These are phyloP conservation scores for Magnolia sinica DNA, from an alignment of 164 flowering plant species.

Conservation along the genomic window DNA sequence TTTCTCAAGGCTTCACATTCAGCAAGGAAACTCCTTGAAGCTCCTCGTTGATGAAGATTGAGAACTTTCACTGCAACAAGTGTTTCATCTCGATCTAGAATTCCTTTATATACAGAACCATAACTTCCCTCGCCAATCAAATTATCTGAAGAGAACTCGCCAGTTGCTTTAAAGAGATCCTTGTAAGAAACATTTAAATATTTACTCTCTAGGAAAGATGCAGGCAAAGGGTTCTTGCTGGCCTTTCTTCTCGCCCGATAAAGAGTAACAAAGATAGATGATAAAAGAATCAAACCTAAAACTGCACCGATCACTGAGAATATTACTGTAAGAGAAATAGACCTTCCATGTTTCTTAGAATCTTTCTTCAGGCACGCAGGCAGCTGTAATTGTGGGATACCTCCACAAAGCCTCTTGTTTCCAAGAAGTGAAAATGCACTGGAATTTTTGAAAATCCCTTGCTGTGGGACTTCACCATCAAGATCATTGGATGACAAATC, in stretches of 20 bases:
- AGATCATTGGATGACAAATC: conserved; percentile 30
- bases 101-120: conserved; percentile 33
- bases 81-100: background rate
- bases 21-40: conserved; percentile 26
- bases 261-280: background rate
- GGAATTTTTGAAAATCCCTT: conserved; percentile 31
- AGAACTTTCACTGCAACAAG: conserved; percentile 35
- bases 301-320: background rate
- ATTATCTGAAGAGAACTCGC: conserved; percentile 12
- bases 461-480: conserved; percentile 23
- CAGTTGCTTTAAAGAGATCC: conserved; percentile 3
- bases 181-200: background rate
- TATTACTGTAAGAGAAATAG: background rate
- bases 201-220: background rate
- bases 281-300: background rate
- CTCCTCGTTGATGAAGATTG: conserved; percentile 18
- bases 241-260: background rate
- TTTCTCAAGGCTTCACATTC: conserved; percentile 31
- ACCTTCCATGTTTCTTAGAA: background rate
- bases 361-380: conserved; percentile 17
- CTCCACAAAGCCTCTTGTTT: conserved; percentile 39
- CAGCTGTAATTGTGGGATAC: conserved; percentile 20
- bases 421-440: conserved; percentile 23
- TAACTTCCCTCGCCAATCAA: conserved; percentile 32
- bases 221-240: background rate